A percentile compares a stretch with the other conserved stretches of the same genome.
Evolutionary conservation across 2,329 filamentous ascomycete species (phyloP).

Genomic region (Trichoderma sp.): DNA sequence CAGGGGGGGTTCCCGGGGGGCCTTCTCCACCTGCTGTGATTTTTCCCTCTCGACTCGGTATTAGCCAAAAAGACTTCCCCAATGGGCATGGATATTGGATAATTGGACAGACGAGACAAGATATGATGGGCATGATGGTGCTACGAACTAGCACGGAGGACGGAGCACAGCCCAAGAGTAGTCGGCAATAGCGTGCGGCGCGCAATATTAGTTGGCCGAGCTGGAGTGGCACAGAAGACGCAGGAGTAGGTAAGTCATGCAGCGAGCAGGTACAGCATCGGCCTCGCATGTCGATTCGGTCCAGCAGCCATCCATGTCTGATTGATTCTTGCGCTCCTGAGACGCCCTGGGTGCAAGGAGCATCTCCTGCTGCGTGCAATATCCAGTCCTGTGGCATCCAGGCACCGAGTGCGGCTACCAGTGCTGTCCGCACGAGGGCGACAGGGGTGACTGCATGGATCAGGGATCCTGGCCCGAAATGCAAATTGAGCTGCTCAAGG

Average conservation of each 20-base stretch:
- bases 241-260: not conserved
- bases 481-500: slow-evolving; percentile 16
- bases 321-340: slow-evolving; percentile 12
- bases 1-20: not conserved
- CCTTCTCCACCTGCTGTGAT: slow-evolving; percentile 8
- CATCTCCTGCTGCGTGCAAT: slow-evolving; percentile 2
- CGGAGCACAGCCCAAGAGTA: slow-evolving; percentile 5
- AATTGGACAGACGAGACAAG: not conserved
- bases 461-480: slow-evolving; percentile 12
- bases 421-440: slow-evolving; percentile 19
- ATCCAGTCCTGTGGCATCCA: not conserved
- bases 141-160: not conserved
- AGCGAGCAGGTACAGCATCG: not conserved
- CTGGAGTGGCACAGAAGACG: slow-evolving; percentile 6
- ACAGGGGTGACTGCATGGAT: not conserved
- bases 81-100: slow-evolving; percentile 10
- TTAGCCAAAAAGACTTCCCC: slow-evolving; percentile 15
- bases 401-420: not conserved
- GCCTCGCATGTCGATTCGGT: not conserved
- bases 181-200: slow-evolving; percentile 13
- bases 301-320: not conserved
- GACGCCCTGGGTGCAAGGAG: not conserved
- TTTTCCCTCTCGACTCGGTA: slow-evolving; percentile 1
- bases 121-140: slow-evolving; percentile 3
- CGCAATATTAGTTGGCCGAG: slow-evolving; percentile 13